Conservation (phyloP, 1,284 basidiomycete species). For the Trametes pubescens region DNA sequence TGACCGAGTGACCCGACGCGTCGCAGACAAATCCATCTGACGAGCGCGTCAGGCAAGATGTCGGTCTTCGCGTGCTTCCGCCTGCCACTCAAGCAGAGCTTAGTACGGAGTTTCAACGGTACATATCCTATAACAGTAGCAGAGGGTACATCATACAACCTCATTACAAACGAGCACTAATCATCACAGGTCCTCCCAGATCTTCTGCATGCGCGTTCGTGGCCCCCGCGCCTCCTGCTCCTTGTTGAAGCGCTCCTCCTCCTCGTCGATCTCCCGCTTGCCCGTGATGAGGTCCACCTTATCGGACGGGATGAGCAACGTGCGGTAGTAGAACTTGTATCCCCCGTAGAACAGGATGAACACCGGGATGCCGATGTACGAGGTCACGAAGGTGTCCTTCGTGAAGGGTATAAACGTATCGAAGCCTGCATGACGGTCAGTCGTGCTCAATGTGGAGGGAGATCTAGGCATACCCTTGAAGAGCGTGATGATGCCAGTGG, state of each 20-base stretch:
- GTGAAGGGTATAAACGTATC: constrained; percentile 60
- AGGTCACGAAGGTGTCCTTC: constrained; percentile 69
- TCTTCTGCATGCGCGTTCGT: constrained; percentile 42
- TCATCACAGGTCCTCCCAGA: constrained; percentile 52
- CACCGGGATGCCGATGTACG: constrained; percentile 60
- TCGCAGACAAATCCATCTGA: constrained; percentile 14
- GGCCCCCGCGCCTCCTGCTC: constrained; percentile 53
- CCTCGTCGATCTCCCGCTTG: constrained; percentile 70
- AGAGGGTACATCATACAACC: neutral
- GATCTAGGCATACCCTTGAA: constrained; percentile 58
- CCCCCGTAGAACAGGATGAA: constrained; percentile 67
- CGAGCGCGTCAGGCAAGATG: constrained; percentile 1
- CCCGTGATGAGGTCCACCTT: constrained; percentile 74
- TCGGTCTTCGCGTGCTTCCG: too few species aligned
- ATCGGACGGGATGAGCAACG: constrained; percentile 56
- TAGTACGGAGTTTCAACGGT: neutral
- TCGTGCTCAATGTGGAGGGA: neutral
- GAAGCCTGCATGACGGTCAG: constrained; percentile 38
- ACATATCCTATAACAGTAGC: neutral
- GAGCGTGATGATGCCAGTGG: constrained; percentile 67
- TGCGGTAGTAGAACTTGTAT: constrained; percentile 65
- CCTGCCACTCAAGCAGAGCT: neutral
- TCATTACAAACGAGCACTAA: neutral
- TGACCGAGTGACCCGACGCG: constrained; percentile 14
- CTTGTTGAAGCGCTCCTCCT: constrained; percentile 58